Conservation (phyloP, 768 basidiomycete genomes). For the Leccinum olivaceopallidum region DNA sequence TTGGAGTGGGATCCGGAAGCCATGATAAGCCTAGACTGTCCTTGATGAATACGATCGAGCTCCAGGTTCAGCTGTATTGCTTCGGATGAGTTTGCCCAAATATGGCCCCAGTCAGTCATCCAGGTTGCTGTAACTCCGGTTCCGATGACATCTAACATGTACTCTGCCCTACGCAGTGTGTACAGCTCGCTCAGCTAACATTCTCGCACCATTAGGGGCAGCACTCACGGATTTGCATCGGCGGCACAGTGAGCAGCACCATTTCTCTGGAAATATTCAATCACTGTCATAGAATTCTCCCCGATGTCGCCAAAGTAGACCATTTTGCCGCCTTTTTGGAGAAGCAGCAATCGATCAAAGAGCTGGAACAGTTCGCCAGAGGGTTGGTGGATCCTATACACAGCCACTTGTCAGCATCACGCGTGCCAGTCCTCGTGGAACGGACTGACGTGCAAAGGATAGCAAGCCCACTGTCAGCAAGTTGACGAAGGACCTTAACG, state of each 20-base stretch:
- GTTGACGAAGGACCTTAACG: slow-evolving; percentile 47
- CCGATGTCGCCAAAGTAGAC: slow-evolving; percentile 62
- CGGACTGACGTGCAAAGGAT: slow-evolving; percentile 52
- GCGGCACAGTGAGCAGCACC: slow-evolving; percentile 20
- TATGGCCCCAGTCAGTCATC: slow-evolving; percentile 47
- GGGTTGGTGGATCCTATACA: slow-evolving; percentile 32
- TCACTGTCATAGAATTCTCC: slow-evolving; percentile 21
- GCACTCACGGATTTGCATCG: slow-evolving; percentile 27
- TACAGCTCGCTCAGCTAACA: not conserved
- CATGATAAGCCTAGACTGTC: slow-evolving; percentile 25
- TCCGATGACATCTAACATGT: slow-evolving; percentile 55
- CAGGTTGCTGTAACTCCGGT: slow-evolving; percentile 51
- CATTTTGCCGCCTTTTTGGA: slow-evolving; percentile 57
- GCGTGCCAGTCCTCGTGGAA: not conserved
- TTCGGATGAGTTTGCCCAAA: slow-evolving; percentile 49
- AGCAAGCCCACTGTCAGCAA: slow-evolving; percentile 54
- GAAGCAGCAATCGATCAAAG: slow-evolving; percentile 51
- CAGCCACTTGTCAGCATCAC: not conserved
- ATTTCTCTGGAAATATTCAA: slow-evolving; percentile 27
- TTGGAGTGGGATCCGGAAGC: slow-evolving; percentile 26
- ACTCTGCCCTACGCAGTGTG: slow-evolving; percentile 40
- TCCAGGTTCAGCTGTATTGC: slow-evolving; percentile 38
- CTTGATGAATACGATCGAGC: slow-evolving; percentile 46
- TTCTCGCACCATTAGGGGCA: not conserved
- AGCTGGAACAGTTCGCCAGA: slow-evolving; percentile 51